Base-by-base conservation (phyloP, 192 early-diverging fungal species). In the Obelidium mucronatum region DNA sequence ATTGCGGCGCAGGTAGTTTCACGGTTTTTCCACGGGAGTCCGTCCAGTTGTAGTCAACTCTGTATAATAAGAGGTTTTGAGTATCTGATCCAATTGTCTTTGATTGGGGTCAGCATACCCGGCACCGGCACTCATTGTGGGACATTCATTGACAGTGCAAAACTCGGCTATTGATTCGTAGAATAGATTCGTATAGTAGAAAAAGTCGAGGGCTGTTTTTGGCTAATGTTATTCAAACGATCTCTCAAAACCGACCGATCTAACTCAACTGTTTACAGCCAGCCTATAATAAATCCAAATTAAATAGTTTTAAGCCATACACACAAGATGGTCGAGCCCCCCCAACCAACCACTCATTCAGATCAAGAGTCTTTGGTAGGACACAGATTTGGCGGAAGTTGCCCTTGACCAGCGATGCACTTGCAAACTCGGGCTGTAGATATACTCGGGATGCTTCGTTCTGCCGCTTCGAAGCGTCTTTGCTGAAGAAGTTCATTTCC, bases 1-100 rank as follows among this genome's bases (percentile, higher is more conserved):
- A 98, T 76, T 96, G 93, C n/a, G 94, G 92, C 35, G 97, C 97
- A 5, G 95, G 88, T 39, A 96, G 85, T 78, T 95, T 97, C 34
- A 92, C 83, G 51, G 91, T 92, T 71, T 91, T 91, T 55, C 89
- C 86, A 56, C 90, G 86, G 15, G 89, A 91, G 84, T 99, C 97
- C 56, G 90, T 91, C 97, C 97, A 99, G 4, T 89, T 89, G 80
- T 96, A 98, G 74, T 98, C 97, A 67, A 89, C 72, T 19, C 74
- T 81, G 26, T 19, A 31, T 6, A 35, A n/a, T n/a, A 64, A 35
- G 62, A 5, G 34, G 22, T 19, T 11, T 30, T 28, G 33, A 60
- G 11, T 11, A 60, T 30, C 8, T 22, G 33, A 28, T 8, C 22
- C 58, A 60, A 60, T 60, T 30, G 33, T 11, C 6, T 30, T 8